phyloP scores from a whole-genome alignment of 768 basidiomycete species.

The Amanita inopinata region DNA sequence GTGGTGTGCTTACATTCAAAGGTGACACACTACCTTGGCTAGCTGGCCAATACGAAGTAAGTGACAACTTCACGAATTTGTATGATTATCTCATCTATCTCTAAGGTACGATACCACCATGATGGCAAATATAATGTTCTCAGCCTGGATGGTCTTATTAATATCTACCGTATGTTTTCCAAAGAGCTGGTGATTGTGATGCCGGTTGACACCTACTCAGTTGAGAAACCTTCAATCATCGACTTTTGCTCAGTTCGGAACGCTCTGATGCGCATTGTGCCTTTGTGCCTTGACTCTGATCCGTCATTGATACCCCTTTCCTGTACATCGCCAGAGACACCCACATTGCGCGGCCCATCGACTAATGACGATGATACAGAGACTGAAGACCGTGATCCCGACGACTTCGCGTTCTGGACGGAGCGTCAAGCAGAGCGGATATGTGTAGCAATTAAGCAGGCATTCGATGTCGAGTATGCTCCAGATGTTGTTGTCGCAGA shows the following conservation, averaged over 20 bases:
- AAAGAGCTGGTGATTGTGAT: neutral
- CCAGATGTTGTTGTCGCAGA: conserved; percentile 89
- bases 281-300: conserved; percentile 81
- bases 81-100: neutral
- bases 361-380: conserved; percentile 17
- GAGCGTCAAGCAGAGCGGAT: conserved; percentile 87
- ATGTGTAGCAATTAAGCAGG: conserved; percentile 63
- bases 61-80: conserved; percentile 11
- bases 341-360: too few relatives aligned
- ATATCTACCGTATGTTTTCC: conserved; percentile 67
- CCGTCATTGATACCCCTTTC: conserved; percentile 70
- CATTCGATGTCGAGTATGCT: conserved; percentile 83
- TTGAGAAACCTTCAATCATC: conserved; percentile 41
- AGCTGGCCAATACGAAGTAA: conserved; percentile 78
- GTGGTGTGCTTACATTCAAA: conserved; percentile 65
- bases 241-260: conserved; percentile 58
- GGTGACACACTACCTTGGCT: conserved; percentile 80
- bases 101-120: conserved; percentile 82
- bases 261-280: conserved; percentile 67
- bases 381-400: conserved; percentile 53
- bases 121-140: conserved; percentile 98
- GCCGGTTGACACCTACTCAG: neutral
- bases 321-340: conserved; percentile 34
- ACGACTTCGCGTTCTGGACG: conserved; percentile 94
- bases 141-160: conserved; percentile 73